phyloP scores from a whole-genome alignment of 1,284 basidiomycete genomes.

The Mrakiaceae sp. region DNA sequence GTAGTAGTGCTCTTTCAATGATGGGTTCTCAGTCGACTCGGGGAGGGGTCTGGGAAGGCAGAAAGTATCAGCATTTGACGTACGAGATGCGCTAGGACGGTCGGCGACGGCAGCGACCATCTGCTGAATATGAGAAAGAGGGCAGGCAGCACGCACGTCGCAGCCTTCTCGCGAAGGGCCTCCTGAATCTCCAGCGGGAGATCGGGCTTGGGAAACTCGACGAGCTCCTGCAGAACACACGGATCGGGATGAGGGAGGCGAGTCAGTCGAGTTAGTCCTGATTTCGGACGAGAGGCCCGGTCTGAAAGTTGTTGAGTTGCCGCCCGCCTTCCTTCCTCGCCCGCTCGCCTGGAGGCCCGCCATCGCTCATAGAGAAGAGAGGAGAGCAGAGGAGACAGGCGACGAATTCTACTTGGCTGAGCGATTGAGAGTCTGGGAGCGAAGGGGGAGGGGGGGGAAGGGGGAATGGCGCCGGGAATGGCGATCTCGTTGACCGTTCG shows the following conservation, averaged over 20 bases:
- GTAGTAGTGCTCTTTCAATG: constrained; percentile 21
- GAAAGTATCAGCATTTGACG: no score
- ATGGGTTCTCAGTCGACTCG: constrained; percentile 33
- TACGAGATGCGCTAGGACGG: background rate
- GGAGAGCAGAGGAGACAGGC: background rate
- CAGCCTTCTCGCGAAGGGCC: constrained; percentile 47
- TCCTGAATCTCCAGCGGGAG: constrained; percentile 57
- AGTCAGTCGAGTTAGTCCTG: background rate
- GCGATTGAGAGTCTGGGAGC: no score
- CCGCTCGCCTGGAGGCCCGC: no score
- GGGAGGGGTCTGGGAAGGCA: constrained; percentile 22
- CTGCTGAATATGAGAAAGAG: background rate
- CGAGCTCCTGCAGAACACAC: constrained; percentile 6
- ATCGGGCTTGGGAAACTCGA: constrained; percentile 47
- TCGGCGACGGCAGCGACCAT: background rate
- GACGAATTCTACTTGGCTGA: background rate
- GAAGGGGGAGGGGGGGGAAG: no score
- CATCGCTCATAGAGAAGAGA: background rate
- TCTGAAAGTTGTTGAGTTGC: no score
- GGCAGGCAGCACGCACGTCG: constrained; percentile 24
- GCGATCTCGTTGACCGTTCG: no score
- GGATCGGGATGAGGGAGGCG: background rate
- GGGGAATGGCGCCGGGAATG: no score
- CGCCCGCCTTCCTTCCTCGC: no score
- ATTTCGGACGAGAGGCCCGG: no score